A percentile compares a stretch with the other conserved stretches of the same genome.
Evolutionary conservation across 164 flowering plant species (phyloP).

Genomic region (Annona cherimola): DNA sequence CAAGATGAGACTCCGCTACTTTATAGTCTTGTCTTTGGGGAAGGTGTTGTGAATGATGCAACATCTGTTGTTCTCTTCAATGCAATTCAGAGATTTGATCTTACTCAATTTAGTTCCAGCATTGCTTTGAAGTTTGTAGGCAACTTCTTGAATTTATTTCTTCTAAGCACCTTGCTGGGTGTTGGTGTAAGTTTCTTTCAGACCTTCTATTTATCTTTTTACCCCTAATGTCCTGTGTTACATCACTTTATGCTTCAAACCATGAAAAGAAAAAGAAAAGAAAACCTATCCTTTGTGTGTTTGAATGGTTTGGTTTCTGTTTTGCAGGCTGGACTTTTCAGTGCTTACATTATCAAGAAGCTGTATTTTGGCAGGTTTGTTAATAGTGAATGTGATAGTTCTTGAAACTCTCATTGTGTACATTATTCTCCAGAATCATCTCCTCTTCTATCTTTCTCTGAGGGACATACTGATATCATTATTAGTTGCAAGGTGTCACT

Average conservation of each 20-base stretch:
- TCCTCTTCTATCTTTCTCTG: background rate
- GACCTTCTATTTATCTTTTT: background rate
- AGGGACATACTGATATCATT: background rate
- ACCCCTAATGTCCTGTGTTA: no score
- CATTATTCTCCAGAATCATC: background rate
- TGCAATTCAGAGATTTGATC: conserved; percentile 84
- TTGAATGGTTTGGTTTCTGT: conserved; percentile 1
- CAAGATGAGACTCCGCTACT: conserved; percentile 93
- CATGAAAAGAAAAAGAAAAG: no score
- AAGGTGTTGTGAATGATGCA: conserved; percentile 98
- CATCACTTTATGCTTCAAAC: no score
- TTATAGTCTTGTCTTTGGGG: conserved; percentile 91
- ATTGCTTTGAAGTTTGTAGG: conserved; percentile 50
- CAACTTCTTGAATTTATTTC: conserved; percentile 65
- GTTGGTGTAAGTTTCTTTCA: conserved; percentile 43
- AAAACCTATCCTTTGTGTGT: background rate
- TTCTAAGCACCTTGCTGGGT: conserved; percentile 74
- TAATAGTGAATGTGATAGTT: background rate
- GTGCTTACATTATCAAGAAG: conserved; percentile 77
- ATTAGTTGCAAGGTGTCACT: background rate
- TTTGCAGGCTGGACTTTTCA: conserved; percentile 75
- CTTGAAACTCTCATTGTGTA: background rate
- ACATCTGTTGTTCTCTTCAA: conserved; percentile 96
- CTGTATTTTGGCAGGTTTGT: conserved; percentile 43
- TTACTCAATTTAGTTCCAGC: conserved; percentile 41